These are phyloP conservation scores for Thielaviopsis ethacetica DNA, from an alignment of 2,329 filamentous ascomycete genomes.

Conservation along the genomic window DNA sequence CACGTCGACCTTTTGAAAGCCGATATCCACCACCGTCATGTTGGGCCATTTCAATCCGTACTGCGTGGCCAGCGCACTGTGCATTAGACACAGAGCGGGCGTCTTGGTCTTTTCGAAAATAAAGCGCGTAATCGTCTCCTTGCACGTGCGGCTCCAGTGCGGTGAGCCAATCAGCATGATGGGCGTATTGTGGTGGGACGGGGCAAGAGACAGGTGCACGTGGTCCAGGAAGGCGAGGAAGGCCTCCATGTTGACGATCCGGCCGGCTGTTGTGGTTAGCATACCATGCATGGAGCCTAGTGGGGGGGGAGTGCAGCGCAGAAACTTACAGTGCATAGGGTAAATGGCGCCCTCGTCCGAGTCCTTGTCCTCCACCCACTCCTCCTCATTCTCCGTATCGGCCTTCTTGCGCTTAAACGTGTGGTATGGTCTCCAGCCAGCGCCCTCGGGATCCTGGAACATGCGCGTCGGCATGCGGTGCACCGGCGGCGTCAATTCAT, in stretches of 20 bases:
- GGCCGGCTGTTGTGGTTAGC: constrained; percentile 37
- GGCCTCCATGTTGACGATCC: constrained; percentile 77
- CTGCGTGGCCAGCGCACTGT: constrained; percentile 72
- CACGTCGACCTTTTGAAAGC: constrained; percentile 81
- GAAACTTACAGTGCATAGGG: constrained; percentile 47
- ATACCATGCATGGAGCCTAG: not conserved
- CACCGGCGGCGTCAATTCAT: constrained; percentile 79
- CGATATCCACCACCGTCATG: constrained; percentile 80
- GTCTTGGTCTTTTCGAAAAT: constrained; percentile 96
- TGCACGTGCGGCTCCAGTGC: constrained; percentile 76
- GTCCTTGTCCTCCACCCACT: constrained; percentile 78
- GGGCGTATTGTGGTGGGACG: constrained; percentile 89
- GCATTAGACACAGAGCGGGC: constrained; percentile 77
- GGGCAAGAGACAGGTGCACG: constrained; percentile 75
- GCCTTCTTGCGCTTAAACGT: constrained; percentile 50
- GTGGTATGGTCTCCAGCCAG: constrained; percentile 59
- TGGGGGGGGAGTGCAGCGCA: not conserved
- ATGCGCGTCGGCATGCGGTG: constrained; percentile 82
- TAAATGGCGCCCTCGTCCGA: constrained; percentile 81
- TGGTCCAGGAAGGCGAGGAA: constrained; percentile 90
- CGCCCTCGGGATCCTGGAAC: constrained; percentile 73
- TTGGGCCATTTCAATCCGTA: constrained; percentile 63
- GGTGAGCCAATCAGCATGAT: constrained; percentile 83
- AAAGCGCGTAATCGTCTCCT: constrained; percentile 79
- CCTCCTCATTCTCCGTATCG: constrained; percentile 38